Conservation (phyloP, 768 basidiomycete genomes). For the Podaxis rugospora region DNA sequence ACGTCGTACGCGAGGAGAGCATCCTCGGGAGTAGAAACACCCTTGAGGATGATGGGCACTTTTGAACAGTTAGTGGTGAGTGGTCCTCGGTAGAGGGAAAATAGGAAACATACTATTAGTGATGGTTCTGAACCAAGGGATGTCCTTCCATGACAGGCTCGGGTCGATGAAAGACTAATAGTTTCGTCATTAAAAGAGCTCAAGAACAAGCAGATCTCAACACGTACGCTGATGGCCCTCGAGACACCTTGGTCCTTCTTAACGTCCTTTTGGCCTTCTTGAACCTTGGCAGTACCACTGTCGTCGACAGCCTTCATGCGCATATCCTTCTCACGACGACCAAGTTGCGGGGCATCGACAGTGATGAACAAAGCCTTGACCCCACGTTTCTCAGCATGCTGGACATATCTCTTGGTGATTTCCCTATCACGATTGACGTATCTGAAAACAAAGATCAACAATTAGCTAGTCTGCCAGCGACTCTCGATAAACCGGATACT, state of each 20-base stretch:
- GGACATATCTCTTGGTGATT: slow-evolving; percentile 81
- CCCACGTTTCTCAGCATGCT: slow-evolving; percentile 87
- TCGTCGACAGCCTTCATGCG: slow-evolving; percentile 91
- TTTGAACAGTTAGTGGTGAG: slow-evolving; percentile 1
- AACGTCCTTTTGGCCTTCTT: slow-evolving; percentile 50
- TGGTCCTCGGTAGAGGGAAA: slow-evolving; percentile 16
- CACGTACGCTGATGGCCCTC: slow-evolving; percentile 79
- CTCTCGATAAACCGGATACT: slow-evolving; percentile 16
- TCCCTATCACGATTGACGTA: slow-evolving; percentile 91
- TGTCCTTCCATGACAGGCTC: slow-evolving; percentile 78
- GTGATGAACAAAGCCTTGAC: slow-evolving; percentile 97
- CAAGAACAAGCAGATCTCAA: slow-evolving; percentile 5
- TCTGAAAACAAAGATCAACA: slow-evolving; percentile 26
- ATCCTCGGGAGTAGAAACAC: slow-evolving; percentile 62
- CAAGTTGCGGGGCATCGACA: slow-evolving; percentile 95
- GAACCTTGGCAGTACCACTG: slow-evolving; percentile 52
- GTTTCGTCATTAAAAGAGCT: background rate
- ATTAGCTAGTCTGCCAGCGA: background rate
- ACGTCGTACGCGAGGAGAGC: slow-evolving; percentile 79
- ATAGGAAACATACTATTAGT: slow-evolving; percentile 57
- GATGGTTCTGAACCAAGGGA: slow-evolving; percentile 77
- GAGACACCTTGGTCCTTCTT: slow-evolving; percentile 90
- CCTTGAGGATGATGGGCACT: slow-evolving; percentile 92
- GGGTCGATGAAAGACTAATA: slow-evolving; percentile 94
- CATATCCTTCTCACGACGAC: slow-evolving; percentile 97